Conservation (phyloP, 441 rosid genomes). For the Brassica hybrid region DNA sequence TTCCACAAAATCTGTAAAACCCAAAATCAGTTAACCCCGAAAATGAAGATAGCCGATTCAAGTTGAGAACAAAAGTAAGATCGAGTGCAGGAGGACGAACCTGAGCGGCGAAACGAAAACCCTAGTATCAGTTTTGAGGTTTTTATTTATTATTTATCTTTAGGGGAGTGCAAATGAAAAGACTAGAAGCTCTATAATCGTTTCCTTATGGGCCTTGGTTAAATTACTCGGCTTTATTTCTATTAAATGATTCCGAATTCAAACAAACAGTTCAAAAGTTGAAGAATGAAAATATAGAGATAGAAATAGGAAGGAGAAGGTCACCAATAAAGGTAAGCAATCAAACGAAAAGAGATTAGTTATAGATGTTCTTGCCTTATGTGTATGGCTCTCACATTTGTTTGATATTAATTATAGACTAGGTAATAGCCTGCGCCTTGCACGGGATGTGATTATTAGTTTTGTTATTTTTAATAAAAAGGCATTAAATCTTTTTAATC, state of each 20-base stretch:
- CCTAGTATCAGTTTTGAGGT: not conserved
- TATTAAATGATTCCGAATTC: not conserved
- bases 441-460: too few relatives aligned
- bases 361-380: too few relatives aligned
- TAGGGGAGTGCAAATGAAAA: not conserved
- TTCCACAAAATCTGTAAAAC: conserved; percentile 24
- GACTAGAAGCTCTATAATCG: not conserved
- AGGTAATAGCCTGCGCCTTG: too few relatives aligned
- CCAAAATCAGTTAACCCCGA: not conserved
- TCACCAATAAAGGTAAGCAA: too few relatives aligned
- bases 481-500: too few relatives aligned
- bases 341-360: too few relatives aligned
- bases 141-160: not conserved
- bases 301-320: too few relatives aligned
- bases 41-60: not conserved
- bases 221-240: not conserved
- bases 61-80: not conserved
- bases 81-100: not conserved
- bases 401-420: too few relatives aligned
- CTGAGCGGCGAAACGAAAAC: not conserved
- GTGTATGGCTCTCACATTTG: too few relatives aligned
- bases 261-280: too few relatives aligned
- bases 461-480: too few relatives aligned
- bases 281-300: too few relatives aligned
- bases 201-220: not conserved